Base-by-base conservation (phyloP, 1,139 yeast genomes). In the Lodderomyces jiufengensis region DNA sequence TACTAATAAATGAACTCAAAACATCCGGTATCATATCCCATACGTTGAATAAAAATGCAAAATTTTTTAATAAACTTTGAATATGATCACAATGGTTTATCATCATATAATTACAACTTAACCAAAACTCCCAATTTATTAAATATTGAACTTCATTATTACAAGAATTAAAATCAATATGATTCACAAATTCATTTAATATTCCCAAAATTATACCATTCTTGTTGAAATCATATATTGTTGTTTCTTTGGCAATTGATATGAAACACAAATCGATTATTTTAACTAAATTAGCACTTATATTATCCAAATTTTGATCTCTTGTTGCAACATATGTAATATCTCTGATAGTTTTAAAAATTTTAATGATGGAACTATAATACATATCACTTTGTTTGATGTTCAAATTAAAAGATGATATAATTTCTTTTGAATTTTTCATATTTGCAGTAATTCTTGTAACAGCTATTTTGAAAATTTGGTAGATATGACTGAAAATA, bases 121-220 rank as follows among this genome's bases (percentile, higher is more conserved):
- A 55, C 95, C 95, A 86, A 51, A 86, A 85, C 37, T 66, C 66
- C 95, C 95, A 86, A 58, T 82, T 74, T 14, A 84, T 57, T 15
- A 44, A 37, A 31, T 34, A 38, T 9, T 45, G 34, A 11, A 41
- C 31, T 20, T 39, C 41, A 22, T 24, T 34, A 11, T 31, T 28
- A 21, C 21, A 23, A 11, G 29, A 33, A 24, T 59, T 51, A 31
- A 54, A 53, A 37, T 52, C 61, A 23, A 63, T 57, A 44, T 68
- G 65, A 43, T 63, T 63, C n/a, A 69, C 53, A 40, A 70, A 73
- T 43, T 75, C 78, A 36, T 66, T 59, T 27, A 63, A 61, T 24
- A 74, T 55, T 42, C 71, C 74, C 27, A 76, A 55, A 8, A 75
- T 50, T 24, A 68, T 53, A 2, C 78, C 74, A 43, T 67, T 63